Base-by-base conservation (phyloP, 1,284 basidiomycete species). In the Cryptococcus maquisensis region DNA sequence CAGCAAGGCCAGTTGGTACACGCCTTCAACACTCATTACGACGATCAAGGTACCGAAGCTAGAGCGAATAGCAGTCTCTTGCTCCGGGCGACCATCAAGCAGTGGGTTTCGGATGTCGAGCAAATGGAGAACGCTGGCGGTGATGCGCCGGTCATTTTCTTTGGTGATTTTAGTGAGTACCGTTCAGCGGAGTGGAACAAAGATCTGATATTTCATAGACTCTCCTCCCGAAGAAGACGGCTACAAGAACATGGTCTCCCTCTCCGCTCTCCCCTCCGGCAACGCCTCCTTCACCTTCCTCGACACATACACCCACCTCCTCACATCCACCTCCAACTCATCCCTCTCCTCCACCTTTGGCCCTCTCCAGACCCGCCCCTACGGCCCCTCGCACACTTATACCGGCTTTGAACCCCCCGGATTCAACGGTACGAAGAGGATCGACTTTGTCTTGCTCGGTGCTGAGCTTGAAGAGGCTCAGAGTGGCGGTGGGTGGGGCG, bases 21-120 rank as follows among this genome's bases (percentile, higher is more conserved):
- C 55, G 63, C 73, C n/a, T 60, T 72, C 45, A 69, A 69, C 53
- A 77, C 75, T 1, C 74, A 75, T 49, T 77, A 72, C 51, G 75
- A 76, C 53, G 65, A 75, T 56, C 46, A 40, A 16, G 72, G 74
- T 6, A 38, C 62, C 15, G 26, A 45, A 20, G 68, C 73, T 5
- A 58, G 73, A 24, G 69, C 65, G 4, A 51, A 72, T 44, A 66
- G 65, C 40, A 72, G 70, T 46, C 58, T 68, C 39, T 51, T 75
- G 20, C 69, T 76, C 50, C 61, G 74, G 16, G 49, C 61, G 9
- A 56, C 65, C 18, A 62, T 66, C 28, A 56, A 55, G 32, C 48
- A 56, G n/a, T 72, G 63, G 61, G 65, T 70, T n/a, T 47, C 56
- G 23, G 18, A 45, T 18, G 56, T 66, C 9, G 64, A 70, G 52